A percentile compares a stretch with the other conserved stretches of the same genome.
phyloP scores from a whole-genome alignment of 495 filamentous ascomycete species.

The Choiromyces venosus region DNA sequence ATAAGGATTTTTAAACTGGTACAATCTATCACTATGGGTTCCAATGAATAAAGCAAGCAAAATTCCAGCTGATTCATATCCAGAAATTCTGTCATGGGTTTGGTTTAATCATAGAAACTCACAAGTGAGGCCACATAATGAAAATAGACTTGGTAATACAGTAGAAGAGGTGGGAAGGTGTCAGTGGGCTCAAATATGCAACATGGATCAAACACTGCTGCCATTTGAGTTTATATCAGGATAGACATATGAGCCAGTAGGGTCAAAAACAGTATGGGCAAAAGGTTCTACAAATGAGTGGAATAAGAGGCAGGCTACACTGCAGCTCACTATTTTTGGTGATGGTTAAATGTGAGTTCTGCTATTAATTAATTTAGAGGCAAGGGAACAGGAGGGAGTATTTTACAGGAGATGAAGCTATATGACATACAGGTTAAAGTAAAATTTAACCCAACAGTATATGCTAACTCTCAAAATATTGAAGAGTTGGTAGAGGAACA shows the following conservation, averaged over 20 bases:
- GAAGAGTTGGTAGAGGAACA: slow-evolving; percentile 1
- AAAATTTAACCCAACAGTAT: slow-evolving; percentile 4
- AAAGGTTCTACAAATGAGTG: background rate
- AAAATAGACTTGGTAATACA: too few relatives aligned
- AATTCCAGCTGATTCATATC: too few relatives aligned
- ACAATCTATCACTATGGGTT: too few relatives aligned
- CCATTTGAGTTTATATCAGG: slow-evolving; percentile 8
- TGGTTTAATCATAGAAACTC: background rate
- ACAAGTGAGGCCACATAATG: background rate
- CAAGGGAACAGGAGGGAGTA: background rate
- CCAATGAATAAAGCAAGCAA: too few relatives aligned
- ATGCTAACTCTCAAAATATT: too few relatives aligned
- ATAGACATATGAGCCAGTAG: background rate
- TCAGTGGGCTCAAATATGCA: background rate
- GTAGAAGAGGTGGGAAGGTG: background rate
- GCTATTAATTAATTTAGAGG: slow-evolving; percentile 1
- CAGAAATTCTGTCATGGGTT: too few relatives aligned
- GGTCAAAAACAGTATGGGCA: slow-evolving; percentile 1
- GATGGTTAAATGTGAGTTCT: slow-evolving; percentile 10
- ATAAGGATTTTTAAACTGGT: too few relatives aligned
- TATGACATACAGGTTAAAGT: background rate
- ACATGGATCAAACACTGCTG: background rate
- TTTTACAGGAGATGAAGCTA: background rate
- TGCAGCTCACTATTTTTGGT: slow-evolving; percentile 7
- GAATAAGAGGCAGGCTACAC: slow-evolving; percentile 4